phyloP scores from a whole-genome alignment of 2,329 filamentous ascomycete species.

The Botrytis hyacinthi region DNA sequence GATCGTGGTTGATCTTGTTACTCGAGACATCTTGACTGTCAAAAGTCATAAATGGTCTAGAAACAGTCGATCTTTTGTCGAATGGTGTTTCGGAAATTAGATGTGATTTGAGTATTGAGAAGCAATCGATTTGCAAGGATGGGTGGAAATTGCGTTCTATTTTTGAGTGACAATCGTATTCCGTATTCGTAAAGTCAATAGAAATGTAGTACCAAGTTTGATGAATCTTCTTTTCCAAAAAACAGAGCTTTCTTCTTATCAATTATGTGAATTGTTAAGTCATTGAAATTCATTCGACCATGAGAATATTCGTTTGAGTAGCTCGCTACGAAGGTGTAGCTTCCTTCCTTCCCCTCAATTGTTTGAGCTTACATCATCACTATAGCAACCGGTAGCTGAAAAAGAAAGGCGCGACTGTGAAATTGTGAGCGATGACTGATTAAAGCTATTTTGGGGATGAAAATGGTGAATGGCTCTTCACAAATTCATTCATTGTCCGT shows the following conservation, averaged over 20 bases:
- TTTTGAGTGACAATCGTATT: constrained; percentile 15
- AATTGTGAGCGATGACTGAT: background rate
- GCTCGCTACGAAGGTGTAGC: constrained; percentile 3
- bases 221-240: constrained; percentile 18
- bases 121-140: constrained; percentile 15
- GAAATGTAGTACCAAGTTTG: constrained; percentile 19
- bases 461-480: background rate
- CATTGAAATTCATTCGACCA: background rate
- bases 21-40: constrained; percentile 34
- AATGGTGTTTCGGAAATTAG: constrained; percentile 20
- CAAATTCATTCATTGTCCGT: background rate
- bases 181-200: constrained; percentile 16
- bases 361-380: constrained; percentile 9
- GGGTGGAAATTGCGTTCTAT: constrained; percentile 18
- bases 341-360: constrained; percentile 9
- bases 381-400: constrained; percentile 10
- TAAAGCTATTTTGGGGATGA: background rate
- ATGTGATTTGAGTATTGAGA: constrained; percentile 15
- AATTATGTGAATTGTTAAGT: constrained; percentile 1
- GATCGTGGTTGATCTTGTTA: constrained; percentile 37
- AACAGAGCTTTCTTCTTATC: background rate
- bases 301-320: constrained; percentile 14
- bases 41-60: background rate
- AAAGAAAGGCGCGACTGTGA: constrained; percentile 8
- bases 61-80: constrained; percentile 17